A percentile compares a stretch with the other conserved stretches of the same genome.
phyloP scores from a whole-genome alignment of 2,329 filamentous ascomycete genomes.

The Colletotrichum truncatum region DNA sequence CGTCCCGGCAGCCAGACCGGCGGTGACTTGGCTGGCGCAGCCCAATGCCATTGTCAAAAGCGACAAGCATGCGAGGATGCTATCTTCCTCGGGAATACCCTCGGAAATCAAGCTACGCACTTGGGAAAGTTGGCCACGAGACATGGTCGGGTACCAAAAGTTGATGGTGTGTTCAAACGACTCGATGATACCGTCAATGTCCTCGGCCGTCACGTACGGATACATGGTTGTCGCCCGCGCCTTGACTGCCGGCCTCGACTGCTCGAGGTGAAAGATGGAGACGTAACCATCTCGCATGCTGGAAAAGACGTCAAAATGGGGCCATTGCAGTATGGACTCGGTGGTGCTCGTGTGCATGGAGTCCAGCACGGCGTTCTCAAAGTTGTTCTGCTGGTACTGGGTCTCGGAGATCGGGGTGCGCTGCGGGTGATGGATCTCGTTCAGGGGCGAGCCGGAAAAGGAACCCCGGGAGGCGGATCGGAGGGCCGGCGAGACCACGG shows the following conservation, averaged over 20 bases:
- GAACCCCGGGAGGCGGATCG: slow-evolving; percentile 36
- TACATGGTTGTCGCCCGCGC: slow-evolving; percentile 46
- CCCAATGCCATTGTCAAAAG: slow-evolving; percentile 58
- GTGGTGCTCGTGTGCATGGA: slow-evolving; percentile 61
- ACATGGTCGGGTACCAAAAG: slow-evolving; percentile 63
- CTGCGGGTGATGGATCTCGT: slow-evolving; percentile 32
- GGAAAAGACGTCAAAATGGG: slow-evolving; percentile 55
- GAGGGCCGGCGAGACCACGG: slow-evolving; percentile 30
- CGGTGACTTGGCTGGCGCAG: slow-evolving; percentile 51
- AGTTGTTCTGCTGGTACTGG: slow-evolving; percentile 36
- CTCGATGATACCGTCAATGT: slow-evolving; percentile 50
- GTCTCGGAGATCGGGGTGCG: slow-evolving; percentile 34
- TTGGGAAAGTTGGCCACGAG: slow-evolving; percentile 45
- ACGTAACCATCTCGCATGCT: slow-evolving; percentile 51
- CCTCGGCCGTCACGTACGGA: slow-evolving; percentile 51
- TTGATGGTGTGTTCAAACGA: slow-evolving; percentile 58
- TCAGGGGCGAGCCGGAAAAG: slow-evolving; percentile 32
- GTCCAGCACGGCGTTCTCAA: slow-evolving; percentile 58
- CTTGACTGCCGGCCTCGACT: slow-evolving; percentile 46
- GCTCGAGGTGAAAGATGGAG: slow-evolving; percentile 59
- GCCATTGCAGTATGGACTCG: slow-evolving; percentile 61
- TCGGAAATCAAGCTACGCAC: slow-evolving; percentile 42
- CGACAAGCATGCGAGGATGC: slow-evolving; percentile 50
- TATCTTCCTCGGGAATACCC: slow-evolving; percentile 47
- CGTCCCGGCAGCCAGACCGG: slow-evolving; percentile 35